A percentile compares a stretch with the other conserved stretches of the same genome.
Evolutionary conservation across 169 alveolate species (phyloP).

Genomic region (Plasmodium gonderi): DNA sequence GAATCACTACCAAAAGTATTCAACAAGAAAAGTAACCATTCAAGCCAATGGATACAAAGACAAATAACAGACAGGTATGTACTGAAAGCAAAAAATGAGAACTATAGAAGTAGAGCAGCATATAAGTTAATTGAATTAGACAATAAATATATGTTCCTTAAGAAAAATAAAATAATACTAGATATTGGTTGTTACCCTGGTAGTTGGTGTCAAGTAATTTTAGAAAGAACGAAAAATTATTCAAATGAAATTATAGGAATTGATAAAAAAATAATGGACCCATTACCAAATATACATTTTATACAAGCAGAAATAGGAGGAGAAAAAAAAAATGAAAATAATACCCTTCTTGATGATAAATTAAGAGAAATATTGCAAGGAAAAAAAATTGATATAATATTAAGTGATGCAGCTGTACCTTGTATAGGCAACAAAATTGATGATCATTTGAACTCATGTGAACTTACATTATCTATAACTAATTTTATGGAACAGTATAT

Average conservation of each 20-base stretch:
- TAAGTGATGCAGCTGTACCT: slow-evolving; percentile 84
- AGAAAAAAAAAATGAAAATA: slow-evolving; percentile 34
- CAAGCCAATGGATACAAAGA: slow-evolving; percentile 84
- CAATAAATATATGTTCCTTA: slow-evolving; percentile 79
- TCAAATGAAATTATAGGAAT: slow-evolving; percentile 76
- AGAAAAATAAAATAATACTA: slow-evolving; percentile 82
- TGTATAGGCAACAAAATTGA: slow-evolving; percentile 85
- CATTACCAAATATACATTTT: slow-evolving; percentile 80
- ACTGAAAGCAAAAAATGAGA: slow-evolving; percentile 82
- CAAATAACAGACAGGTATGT: slow-evolving; percentile 85
- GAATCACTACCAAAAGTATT: slow-evolving; percentile 73
- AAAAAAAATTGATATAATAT: slow-evolving; percentile 81
- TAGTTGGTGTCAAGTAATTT: slow-evolving; percentile 86
- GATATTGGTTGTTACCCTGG: slow-evolving; percentile 88
- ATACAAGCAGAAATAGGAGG: slow-evolving; percentile 85
- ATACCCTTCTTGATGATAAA: slow-evolving; percentile 62
- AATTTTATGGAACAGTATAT: slow-evolving; percentile 82
- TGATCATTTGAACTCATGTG: slow-evolving; percentile 86
- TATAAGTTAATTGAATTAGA: slow-evolving; percentile 84
- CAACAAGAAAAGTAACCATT: slow-evolving; percentile 78
- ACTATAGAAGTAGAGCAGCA: slow-evolving; percentile 87
- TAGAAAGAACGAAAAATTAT: slow-evolving; percentile 81
- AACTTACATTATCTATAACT: slow-evolving; percentile 83
- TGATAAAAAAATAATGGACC: slow-evolving; percentile 65
- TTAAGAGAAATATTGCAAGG: slow-evolving; percentile 73